phyloP scores from a whole-genome alignment of 2,329 filamentous ascomycete species.

The Trichoderma asperellum region DNA sequence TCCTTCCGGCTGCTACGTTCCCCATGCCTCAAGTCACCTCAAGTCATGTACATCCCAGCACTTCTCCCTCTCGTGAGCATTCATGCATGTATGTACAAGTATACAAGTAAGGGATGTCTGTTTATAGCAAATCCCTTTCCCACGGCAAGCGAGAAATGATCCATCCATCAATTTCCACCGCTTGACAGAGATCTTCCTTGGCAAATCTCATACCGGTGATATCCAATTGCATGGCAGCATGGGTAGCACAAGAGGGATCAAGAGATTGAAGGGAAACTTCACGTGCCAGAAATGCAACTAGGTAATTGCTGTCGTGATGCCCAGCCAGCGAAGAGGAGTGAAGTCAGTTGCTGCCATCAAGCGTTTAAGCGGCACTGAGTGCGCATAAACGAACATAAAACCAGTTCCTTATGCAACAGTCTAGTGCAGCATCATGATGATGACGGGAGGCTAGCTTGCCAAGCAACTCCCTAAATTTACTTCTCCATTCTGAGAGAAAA shows the following conservation, averaged over 20 bases:
- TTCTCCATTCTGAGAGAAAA: not conserved
- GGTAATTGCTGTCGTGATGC: not conserved
- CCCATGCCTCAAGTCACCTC: not conserved
- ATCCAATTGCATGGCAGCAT: conserved; percentile 3
- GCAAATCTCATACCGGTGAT: not conserved
- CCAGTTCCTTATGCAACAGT: not conserved
- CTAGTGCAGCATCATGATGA: conserved; percentile 16
- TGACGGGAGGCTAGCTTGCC: conserved; percentile 22
- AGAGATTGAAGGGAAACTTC: not conserved
- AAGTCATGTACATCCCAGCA: conserved; percentile 3
- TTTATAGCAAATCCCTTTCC: not conserved
- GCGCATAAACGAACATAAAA: not conserved
- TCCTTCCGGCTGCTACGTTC: not conserved
- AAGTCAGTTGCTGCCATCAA: conserved; percentile 16
- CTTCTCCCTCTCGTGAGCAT: conserved; percentile 4
- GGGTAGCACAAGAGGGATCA: not conserved
- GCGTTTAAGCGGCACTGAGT: not conserved
- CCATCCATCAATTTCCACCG: conserved; percentile 7
- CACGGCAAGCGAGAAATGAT: conserved; percentile 9
- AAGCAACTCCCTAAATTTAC: not conserved
- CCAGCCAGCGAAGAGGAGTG: not conserved
- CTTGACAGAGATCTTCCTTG: conserved; percentile 6
- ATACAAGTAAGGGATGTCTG: not conserved
- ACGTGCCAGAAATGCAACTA: not conserved
- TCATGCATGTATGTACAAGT: conserved; percentile 3